These are phyloP conservation scores for Melocanna baccifera DNA, from an alignment of 176 grass and related monocot genomes.

Conservation along the genomic window DNA sequence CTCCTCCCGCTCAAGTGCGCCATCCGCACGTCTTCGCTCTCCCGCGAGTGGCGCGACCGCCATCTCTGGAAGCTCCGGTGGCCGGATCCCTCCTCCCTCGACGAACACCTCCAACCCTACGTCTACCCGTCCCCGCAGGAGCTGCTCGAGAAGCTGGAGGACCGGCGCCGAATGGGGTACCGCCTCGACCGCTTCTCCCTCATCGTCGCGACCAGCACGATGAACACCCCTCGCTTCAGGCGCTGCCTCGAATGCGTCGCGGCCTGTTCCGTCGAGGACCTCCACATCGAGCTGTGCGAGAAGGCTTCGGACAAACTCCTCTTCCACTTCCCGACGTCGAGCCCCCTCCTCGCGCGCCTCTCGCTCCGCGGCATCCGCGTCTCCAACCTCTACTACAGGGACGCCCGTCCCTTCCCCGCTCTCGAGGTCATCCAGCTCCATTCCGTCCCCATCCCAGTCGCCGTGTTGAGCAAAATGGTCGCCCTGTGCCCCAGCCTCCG, in stretches of 20 bases:
- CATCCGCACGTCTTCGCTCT: conserved; percentile 46
- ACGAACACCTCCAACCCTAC: background rate
- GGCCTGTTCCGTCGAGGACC: conserved; percentile 39
- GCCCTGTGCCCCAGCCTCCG: conserved; percentile 49
- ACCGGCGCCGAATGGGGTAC: background rate
- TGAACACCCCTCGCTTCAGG: background rate
- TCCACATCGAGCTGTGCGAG: conserved; percentile 11
- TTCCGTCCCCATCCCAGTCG: background rate
- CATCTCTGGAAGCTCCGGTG: conserved; percentile 46
- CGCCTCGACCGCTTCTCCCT: conserved; percentile 48
- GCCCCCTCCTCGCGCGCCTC: conserved; percentile 40
- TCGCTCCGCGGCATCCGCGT: conserved; percentile 16
- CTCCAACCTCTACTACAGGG: background rate
- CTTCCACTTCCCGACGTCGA: conserved; percentile 35
- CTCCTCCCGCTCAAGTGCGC: conserved; percentile 54
- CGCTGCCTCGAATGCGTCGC: conserved; percentile 38
- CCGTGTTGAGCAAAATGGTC: conserved; percentile 26
- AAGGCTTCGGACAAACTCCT: background rate
- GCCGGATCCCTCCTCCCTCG: conserved; percentile 23
- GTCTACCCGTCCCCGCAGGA: background rate
- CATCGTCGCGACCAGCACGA: conserved; percentile 4
- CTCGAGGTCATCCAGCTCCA: conserved; percentile 52
- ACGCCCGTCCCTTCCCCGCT: background rate
- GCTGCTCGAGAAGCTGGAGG: background rate
- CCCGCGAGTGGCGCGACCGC: conserved; percentile 28